phyloP scores from a whole-genome alignment of 2,329 filamentous ascomycete genomes.

The Cladophialophora immunda region DNA sequence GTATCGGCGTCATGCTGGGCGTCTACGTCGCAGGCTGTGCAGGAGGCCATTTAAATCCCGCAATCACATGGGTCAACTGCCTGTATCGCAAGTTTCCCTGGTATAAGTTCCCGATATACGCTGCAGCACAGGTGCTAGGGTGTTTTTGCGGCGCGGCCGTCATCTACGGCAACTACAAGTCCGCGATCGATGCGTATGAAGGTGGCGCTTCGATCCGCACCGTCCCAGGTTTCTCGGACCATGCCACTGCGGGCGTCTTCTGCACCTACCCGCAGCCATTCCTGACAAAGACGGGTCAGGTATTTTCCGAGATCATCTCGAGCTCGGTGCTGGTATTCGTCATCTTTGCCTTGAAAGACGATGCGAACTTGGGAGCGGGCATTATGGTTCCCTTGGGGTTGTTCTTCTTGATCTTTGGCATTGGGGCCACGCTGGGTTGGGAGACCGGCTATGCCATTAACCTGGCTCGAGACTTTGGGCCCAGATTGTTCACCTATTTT shows the following conservation, averaged over 20 bases:
- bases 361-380: constrained; percentile 63
- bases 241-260: constrained; percentile 70
- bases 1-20: constrained; percentile 70
- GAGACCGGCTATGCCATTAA: constrained; percentile 76
- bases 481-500: constrained; percentile 68
- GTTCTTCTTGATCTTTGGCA: constrained; percentile 74
- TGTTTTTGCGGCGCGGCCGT: constrained; percentile 65
- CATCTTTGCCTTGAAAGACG: constrained; percentile 68
- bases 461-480: constrained; percentile 71
- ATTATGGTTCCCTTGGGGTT: constrained; percentile 64
- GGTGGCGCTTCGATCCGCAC: constrained; percentile 65
- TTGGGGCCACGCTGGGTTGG: constrained; percentile 73
- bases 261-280: constrained; percentile 72
- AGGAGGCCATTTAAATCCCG: constrained; percentile 70
- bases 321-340: constrained; percentile 69
- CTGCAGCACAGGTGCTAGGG: constrained; percentile 67
- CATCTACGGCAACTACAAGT: constrained; percentile 65
- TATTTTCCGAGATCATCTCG: constrained; percentile 72
- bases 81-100: constrained; percentile 67
- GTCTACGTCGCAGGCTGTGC: constrained; percentile 65
- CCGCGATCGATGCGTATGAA: constrained; percentile 68
- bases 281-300: constrained; percentile 67
- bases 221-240: constrained; percentile 61
- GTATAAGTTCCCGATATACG: constrained; percentile 70
- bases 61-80: constrained; percentile 71